Evolutionary conservation across 2,329 filamentous ascomycete genomes (phyloP), one percentile per base, ranked within the genome.

Genomic region (Cordyceps militaris): DNA sequence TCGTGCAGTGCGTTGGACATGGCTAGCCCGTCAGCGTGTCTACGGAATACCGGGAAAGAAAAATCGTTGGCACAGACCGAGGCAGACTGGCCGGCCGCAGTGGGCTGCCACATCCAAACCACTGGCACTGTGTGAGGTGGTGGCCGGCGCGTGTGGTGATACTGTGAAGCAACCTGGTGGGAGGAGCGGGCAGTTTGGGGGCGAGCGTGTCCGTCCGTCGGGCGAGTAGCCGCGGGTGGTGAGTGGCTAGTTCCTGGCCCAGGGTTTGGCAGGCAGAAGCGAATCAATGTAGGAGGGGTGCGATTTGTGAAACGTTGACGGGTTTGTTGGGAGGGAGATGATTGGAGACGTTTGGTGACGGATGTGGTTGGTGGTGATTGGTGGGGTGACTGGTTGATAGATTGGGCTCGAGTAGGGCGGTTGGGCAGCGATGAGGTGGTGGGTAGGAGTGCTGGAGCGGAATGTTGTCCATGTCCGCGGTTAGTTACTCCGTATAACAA

Each of bases 301-400:
- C 49, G 49, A 42, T 28, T 40, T 52, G 23, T 52, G 49, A 52
- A 52, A 52, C 49, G 49, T 26, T 21, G 21, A 52, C 16, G 21
- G 8, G 44, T 3, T 36, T 24, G 47, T 36, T 49, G 47, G 30
- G 47, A 49, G 10, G 32, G 23, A 26, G 32, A 14, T 24, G 32
- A 50, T 40, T 36, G 23, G 48, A 38, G 23, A 43, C 21, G 8
- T 24, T 43, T n/a, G 7, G 10, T 43, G 8, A 24, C n/a, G n/a
- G 21, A 11, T 43, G 38, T 43, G 40, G 40, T 13, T 10, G 40
- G 3, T 28, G 44, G 16, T 48, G 44, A 48, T 48, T 48, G 44
- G 26, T 32, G 26, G 44, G 44, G 19, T 23, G 16, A 14, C 40
- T 24, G 40, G 5, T 38, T 9, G 48, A 26, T 42, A 21, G 50